Base-by-base conservation (phyloP, 352 stramenopile genomes). In the Phytophthora palmivora region DNA sequence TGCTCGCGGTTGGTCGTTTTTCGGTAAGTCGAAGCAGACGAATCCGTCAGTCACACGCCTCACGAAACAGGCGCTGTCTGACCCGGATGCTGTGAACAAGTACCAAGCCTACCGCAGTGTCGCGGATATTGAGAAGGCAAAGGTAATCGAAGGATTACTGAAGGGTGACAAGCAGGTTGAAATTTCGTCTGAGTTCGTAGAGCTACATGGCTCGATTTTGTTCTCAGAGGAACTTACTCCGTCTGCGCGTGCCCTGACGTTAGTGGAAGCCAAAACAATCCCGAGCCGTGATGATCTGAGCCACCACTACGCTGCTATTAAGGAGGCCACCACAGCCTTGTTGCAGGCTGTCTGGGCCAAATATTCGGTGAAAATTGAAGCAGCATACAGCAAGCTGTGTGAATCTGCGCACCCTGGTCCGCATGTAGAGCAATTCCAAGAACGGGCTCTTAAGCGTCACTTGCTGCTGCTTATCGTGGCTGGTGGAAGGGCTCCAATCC, bases 1-100 rank as follows among this genome's bases (percentile, higher is more conserved):
- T 61, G 83, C 74, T 32, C 80, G 83, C 47, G 72, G 79, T n/a
- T 92, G 80, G 80, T 90, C 80, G 22, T 92, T 92, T 69, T 92
- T 92, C 34, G 83, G 83, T 47, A 92, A 84, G 61, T 79, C 72
- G 48, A 91, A 90, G 74, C 74, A 82, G 44, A 70, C 75, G 33
- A 88, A 84, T 58, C 50, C 78, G 18, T 79, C 76, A 15, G 55
- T 74, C 48, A 43, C 74, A 7, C 73, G 63, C 11, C 72, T 90
- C 15, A 84, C 73, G 10, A 88, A 87, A 73, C 83, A 90, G 69
- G 82, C 83, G 21, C 53, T 84, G 8, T 82, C 77, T 2, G 83
- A 92, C 34, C 79, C 83, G 14, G 83, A 90, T 58, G 76, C 83
- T 54, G 81, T 90, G 7, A 92, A 92, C 68, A 88, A 88, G 63